phyloP scores from a whole-genome alignment of 371 early-diverging fungal genomes.

The Mortierella sp. region DNA sequence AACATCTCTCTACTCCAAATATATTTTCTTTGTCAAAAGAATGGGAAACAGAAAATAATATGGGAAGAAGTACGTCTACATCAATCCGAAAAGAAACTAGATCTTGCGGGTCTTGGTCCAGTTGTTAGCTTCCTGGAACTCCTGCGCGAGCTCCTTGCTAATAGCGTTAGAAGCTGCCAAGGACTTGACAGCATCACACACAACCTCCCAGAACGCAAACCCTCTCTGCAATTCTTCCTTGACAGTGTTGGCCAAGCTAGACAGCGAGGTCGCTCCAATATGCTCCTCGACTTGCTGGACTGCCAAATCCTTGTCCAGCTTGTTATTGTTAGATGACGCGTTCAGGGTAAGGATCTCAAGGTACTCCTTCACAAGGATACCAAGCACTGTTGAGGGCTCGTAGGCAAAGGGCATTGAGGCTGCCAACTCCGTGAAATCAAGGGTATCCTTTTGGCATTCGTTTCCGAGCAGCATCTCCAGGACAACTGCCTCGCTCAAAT shows the following conservation, averaged over 20 bases:
- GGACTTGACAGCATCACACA: conserved; percentile 40
- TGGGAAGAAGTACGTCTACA: too few relatives aligned
- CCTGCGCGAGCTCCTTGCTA: conserved; percentile 43
- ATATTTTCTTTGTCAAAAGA: not conserved
- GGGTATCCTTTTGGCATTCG: conserved; percentile 65
- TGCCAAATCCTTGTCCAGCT: conserved; percentile 33
- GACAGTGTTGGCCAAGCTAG: conserved; percentile 33
- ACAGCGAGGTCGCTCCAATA: conserved; percentile 35
- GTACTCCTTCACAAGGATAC: conserved; percentile 49
- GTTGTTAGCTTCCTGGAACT: conserved; percentile 48
- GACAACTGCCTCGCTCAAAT: conserved; percentile 72
- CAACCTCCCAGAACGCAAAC: conserved; percentile 50
- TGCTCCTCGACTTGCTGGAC: conserved; percentile 45
- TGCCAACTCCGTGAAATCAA: conserved; percentile 64
- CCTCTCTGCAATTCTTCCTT: conserved; percentile 52
- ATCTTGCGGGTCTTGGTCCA: conserved; percentile 50
- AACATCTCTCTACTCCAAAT: not conserved
- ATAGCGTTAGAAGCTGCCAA: conserved; percentile 28
- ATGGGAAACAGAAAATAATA: not conserved
- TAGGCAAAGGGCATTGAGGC: conserved; percentile 44
- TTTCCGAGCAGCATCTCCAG: conserved; percentile 70
- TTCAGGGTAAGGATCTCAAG: conserved; percentile 30
- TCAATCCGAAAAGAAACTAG: not conserved
- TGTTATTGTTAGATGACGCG: not conserved
- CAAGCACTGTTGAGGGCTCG: conserved; percentile 53